These are phyloP conservation scores for Endotrypanum monterogeii DNA, from an alignment of 208 protist genomes.

Conservation along the genomic window DNA sequence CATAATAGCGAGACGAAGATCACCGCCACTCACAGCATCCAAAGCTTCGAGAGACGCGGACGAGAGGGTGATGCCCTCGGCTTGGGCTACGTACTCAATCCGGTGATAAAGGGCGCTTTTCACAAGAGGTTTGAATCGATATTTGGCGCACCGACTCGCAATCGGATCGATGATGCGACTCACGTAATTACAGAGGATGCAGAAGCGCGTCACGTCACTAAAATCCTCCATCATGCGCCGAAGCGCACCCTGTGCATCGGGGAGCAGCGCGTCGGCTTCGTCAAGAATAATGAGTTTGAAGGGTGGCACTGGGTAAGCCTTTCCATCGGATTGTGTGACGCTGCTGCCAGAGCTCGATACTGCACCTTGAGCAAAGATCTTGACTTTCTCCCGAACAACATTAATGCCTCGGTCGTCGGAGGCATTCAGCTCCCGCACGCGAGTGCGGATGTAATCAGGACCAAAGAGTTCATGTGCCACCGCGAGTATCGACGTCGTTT, in stretches of 20 bases:
- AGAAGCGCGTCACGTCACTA: constrained; percentile 98
- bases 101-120: constrained; percentile 79
- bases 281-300: constrained; percentile 99
- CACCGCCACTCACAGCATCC: constrained; percentile 92
- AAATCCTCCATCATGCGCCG: constrained; percentile 99
- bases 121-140: constrained; percentile 97
- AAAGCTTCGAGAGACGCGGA: constrained; percentile 72
- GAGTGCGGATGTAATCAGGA: constrained; percentile 77
- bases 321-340: constrained; percentile 81
- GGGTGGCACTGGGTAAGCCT: constrained; percentile 86
- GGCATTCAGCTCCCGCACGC: constrained; percentile 99
- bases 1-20: constrained; percentile 97
- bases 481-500: constrained; percentile 99
- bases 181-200: constrained; percentile 99
- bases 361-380: constrained; percentile 96
- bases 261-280: constrained; percentile 99
- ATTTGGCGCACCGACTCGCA: constrained; percentile 99
- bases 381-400: constrained; percentile 98
- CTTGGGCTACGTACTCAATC: constrained; percentile 84
- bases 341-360: constrained; percentile 61
- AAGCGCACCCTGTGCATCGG: constrained; percentile 98
- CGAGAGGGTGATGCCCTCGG: constrained; percentile 86
- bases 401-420: constrained; percentile 99
- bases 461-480: constrained; percentile 98
- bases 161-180: constrained; percentile 99